A percentile compares a stretch with the other conserved stretches of the same genome.
Evolutionary conservation across 345 rosid genomes (phyloP).

Genomic region (Brassica nigra): DNA sequence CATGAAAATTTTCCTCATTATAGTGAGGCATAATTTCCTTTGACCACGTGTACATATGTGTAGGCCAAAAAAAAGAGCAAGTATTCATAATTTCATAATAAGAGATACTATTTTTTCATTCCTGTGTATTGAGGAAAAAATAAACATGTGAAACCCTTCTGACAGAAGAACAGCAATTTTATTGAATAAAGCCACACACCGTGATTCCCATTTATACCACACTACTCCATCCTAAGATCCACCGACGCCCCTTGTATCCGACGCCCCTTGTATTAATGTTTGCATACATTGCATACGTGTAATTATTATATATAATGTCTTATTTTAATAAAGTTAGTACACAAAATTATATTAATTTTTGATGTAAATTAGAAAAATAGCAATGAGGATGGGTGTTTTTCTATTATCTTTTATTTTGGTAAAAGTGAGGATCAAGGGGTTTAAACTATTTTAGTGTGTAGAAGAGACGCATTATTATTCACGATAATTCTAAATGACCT

Average conservation of each 20-base stretch:
- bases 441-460: neutral
- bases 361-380: neutral
- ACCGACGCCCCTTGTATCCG: conserved; percentile 36
- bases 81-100: neutral
- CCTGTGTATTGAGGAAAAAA: conserved; percentile 1
- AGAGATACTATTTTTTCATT: neutral
- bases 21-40: neutral
- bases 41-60: neutral
- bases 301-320: neutral
- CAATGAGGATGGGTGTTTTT: neutral
- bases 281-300: neutral
- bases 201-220: conserved; percentile 33
- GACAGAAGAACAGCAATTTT: conserved; percentile 31
- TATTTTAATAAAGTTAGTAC: neutral
- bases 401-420: neutral
- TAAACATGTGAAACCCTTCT: conserved; percentile 27
- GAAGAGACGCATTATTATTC: neutral
- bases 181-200: conserved; percentile 26
- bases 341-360: neutral
- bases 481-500: neutral
- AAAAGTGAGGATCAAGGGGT: neutral
- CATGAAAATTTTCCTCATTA: neutral
- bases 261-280: conserved; percentile 21
- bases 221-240: conserved; percentile 29
- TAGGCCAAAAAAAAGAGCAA: neutral